Evolutionary conservation across 495 filamentous ascomycete species (phyloP).

Genomic region (Geopyxis carbonaria): DNA sequence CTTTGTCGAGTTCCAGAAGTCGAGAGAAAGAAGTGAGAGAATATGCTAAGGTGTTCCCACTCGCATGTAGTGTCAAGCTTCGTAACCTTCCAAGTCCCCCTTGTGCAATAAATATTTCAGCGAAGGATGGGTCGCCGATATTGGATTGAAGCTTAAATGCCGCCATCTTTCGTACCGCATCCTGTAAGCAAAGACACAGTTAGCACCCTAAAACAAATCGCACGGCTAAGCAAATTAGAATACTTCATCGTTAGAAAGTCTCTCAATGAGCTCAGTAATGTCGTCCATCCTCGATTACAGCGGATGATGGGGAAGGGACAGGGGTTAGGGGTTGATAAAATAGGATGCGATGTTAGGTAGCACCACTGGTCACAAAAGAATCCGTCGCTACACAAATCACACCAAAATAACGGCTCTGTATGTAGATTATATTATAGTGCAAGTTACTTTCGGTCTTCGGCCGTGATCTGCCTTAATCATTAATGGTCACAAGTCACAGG

Average conservation of each 20-base stretch:
- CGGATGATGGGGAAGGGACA: too few species aligned
- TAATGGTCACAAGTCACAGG: too few species aligned
- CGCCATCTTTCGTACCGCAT: conserved; percentile 94
- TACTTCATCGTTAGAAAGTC: conserved; percentile 48
- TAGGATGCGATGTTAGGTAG: too few species aligned
- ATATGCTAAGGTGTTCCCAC: conserved; percentile 89
- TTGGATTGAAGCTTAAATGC: conserved; percentile 91
- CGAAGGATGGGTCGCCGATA: conserved; percentile 92
- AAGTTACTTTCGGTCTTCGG: too few species aligned
- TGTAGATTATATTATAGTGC: too few species aligned
- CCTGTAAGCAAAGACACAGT: conserved; percentile 27
- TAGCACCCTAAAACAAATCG: neutral
- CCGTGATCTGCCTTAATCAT: too few species aligned
- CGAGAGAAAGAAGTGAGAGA: conserved; percentile 72
- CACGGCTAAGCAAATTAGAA: neutral
- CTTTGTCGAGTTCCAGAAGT: conserved; percentile 87
- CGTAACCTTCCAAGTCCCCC: conserved; percentile 69
- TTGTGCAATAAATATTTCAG: conserved; percentile 82
- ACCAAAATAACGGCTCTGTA: too few species aligned
- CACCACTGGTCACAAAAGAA: too few species aligned
- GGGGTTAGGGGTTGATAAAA: too few species aligned
- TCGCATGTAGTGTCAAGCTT: conserved; percentile 62
- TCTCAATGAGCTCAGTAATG: conserved; percentile 48
- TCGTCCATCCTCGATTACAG: too few species aligned
- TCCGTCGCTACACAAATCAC: too few species aligned